A percentile compares a stretch with the other conserved stretches of the same genome.
phyloP scores from a whole-genome alignment of 2,329 filamentous ascomycete genomes.

The Drechslera avenae region DNA sequence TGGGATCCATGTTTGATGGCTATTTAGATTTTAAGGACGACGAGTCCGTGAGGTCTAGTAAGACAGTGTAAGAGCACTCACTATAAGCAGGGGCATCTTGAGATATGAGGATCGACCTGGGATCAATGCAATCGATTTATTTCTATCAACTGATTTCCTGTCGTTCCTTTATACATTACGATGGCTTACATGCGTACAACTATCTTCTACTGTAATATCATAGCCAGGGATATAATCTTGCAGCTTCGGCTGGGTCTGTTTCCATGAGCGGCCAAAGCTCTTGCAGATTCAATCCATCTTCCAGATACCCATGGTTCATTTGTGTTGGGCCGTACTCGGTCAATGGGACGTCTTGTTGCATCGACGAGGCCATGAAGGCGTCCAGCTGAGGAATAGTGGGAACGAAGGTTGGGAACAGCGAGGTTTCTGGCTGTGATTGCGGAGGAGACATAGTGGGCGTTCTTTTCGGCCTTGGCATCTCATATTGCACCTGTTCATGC shows the following conservation, averaged over 20 bases:
- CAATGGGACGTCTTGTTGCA: not conserved
- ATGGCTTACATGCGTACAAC: not conserved
- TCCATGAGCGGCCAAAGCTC: conserved; percentile 1
- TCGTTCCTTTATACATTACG: not conserved
- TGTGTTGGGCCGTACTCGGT: not conserved
- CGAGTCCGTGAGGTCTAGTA: not conserved
- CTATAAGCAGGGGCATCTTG: not conserved
- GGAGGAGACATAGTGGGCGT: not conserved
- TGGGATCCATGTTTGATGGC: not conserved
- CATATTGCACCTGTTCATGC: not conserved
- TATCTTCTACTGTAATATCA: not conserved
- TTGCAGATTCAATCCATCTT: not conserved
- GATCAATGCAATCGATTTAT: not conserved
- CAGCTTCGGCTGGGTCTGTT: not conserved
- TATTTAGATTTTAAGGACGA: not conserved
- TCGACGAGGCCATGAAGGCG: not conserved
- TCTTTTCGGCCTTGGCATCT: not conserved
- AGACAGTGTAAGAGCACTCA: not conserved
- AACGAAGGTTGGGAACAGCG: not conserved
- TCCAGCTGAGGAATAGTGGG: not conserved
- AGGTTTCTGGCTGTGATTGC: not conserved
- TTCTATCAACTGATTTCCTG: not conserved
- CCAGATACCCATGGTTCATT: not conserved
- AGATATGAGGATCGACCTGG: not conserved
- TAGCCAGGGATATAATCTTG: not conserved